A percentile compares a stretch with the other conserved stretches of the same genome.
phyloP scores from a whole-genome alignment of 1,284 basidiomycete genomes.

The Anthracocystis walkeri region DNA sequence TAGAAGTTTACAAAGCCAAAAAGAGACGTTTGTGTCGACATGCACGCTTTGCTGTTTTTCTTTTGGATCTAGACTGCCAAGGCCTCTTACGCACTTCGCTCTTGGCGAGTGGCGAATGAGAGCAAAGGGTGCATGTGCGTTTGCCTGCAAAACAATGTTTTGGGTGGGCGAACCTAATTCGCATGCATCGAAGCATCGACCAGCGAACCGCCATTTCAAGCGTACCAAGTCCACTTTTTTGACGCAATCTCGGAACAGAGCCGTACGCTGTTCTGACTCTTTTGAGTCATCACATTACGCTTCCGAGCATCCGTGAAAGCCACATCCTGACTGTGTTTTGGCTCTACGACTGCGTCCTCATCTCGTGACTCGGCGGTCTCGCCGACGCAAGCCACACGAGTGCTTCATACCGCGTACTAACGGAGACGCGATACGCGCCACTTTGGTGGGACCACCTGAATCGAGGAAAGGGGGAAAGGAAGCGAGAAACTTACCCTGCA shows the following conservation, averaged over 20 bases:
- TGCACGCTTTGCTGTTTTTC: neutral
- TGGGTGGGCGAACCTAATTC: neutral
- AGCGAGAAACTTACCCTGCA: conserved; percentile 32
- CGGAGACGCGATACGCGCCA: neutral
- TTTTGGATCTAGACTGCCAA: conserved; percentile 1
- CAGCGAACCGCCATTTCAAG: conserved; percentile 5
- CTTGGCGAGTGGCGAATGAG: neutral
- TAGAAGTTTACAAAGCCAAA: neutral
- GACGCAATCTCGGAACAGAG: conserved; percentile 14
- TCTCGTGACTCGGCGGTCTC: neutral
- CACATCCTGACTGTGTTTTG: neutral
- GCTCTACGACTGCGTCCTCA: neutral
- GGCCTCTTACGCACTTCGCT: neutral
- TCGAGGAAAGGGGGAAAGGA: neutral
- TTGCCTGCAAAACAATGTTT: neutral
- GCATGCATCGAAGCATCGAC: conserved; percentile 11
- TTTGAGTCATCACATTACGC: neutral
- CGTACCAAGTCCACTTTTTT: neutral
- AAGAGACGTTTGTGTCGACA: neutral
- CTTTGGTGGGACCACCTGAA: conserved; percentile 8
- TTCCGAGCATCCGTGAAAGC: neutral
- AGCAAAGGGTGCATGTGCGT: neutral
- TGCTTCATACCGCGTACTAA: conserved; percentile 13
- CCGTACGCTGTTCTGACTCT: conserved; percentile 4
- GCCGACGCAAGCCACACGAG: conserved; percentile 15